phyloP scores from a whole-genome alignment of 768 basidiomycete species.

The Antrodiella citrinella region DNA sequence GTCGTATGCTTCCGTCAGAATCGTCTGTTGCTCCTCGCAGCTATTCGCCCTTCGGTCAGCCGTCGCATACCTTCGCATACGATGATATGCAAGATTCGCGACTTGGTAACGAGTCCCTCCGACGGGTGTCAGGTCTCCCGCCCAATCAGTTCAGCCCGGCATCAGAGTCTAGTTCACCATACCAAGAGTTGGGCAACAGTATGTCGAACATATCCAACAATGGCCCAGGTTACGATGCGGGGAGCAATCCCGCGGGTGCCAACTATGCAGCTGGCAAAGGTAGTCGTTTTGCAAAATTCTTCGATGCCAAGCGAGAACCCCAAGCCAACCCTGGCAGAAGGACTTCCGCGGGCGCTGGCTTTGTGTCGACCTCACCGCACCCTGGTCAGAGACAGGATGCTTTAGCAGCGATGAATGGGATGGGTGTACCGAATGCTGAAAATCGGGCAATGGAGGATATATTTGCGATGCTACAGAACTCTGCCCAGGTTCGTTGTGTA shows the following conservation, averaged over 20 bases:
- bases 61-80: conserved; percentile 7
- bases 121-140: conserved; percentile 11
- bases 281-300: conserved; percentile 83
- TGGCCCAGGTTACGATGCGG: conserved; percentile 11
- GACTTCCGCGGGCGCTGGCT: conserved; percentile 28
- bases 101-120: conserved; percentile 14
- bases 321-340: conserved; percentile 33
- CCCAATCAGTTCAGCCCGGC: conserved; percentile 14
- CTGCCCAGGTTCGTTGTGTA: conserved; percentile 55
- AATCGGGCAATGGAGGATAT: conserved; percentile 70
- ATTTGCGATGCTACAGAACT: conserved; percentile 72
- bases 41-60: conserved; percentile 20
- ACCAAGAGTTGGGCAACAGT: conserved; percentile 12
- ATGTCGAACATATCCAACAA: conserved; percentile 7
- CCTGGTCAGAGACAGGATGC: conserved; percentile 40
- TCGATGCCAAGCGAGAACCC: conserved; percentile 58
- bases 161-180: conserved; percentile 10
- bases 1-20: conserved; percentile 16
- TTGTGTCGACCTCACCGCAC: conserved; percentile 38
- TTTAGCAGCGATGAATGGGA: conserved; percentile 24
- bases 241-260: conserved; percentile 23
- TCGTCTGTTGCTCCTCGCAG: conserved; percentile 13
- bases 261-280: conserved; percentile 55
- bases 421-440: conserved; percentile 34
- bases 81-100: conserved; percentile 18